A percentile compares a stretch with the other conserved stretches of the same genome.
phyloP scores from a whole-genome alignment of 495 filamentous ascomycete genomes.

The Geopyxis carbonaria region DNA sequence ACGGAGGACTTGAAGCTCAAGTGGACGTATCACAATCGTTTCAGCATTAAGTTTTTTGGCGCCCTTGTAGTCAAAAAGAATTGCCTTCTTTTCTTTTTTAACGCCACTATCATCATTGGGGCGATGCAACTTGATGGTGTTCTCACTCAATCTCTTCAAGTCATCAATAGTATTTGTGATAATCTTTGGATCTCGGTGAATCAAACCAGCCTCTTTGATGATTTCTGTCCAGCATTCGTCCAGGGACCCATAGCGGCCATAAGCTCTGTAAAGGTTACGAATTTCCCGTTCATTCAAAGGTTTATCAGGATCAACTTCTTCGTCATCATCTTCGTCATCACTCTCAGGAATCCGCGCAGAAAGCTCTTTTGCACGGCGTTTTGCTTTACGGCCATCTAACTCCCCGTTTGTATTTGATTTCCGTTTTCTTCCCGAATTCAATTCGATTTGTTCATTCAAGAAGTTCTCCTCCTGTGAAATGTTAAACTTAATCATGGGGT shows the following conservation, averaged over 20 bases:
- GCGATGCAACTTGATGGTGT: constrained; percentile 19
- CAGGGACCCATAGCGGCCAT: constrained; percentile 73
- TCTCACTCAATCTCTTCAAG: constrained; percentile 26
- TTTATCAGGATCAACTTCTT: constrained; percentile 53
- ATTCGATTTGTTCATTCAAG: constrained; percentile 63
- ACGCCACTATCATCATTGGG: constrained; percentile 49
- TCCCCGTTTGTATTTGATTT: constrained; percentile 46
- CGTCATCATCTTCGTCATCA: constrained; percentile 39
- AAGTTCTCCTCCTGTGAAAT: constrained; percentile 50
- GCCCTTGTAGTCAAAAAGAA: constrained; percentile 79
- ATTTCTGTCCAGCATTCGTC: constrained; percentile 74
- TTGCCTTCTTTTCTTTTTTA: constrained; percentile 93
- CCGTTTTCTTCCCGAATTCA: constrained; percentile 73
- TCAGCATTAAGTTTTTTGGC: constrained; percentile 89
- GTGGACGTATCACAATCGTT: constrained; percentile 75
- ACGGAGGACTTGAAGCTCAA: constrained; percentile 69
- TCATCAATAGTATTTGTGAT: constrained; percentile 45
- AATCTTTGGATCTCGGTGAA: constrained; percentile 59
- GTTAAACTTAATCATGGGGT: constrained; percentile 4
- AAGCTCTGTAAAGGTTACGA: constrained; percentile 71
- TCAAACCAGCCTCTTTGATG: constrained; percentile 64
- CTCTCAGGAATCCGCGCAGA: constrained; percentile 32
- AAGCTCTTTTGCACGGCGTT: constrained; percentile 61
- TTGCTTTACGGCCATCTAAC: constrained; percentile 70
- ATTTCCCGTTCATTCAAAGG: constrained; percentile 80